phyloP scores from a whole-genome alignment of 257 asterid species.

The Ligustrum vulgare region DNA sequence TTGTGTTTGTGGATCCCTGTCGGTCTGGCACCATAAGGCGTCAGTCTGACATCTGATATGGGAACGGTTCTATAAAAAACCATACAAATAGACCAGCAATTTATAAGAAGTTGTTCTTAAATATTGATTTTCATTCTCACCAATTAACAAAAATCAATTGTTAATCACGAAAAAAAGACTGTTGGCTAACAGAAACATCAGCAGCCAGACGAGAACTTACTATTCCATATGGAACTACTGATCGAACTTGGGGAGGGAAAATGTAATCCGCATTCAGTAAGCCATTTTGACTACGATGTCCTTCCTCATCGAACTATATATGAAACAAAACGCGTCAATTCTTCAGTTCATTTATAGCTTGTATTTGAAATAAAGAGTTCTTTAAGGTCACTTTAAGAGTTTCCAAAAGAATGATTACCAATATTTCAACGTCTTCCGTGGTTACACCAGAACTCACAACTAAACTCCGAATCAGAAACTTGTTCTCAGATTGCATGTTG shows the following conservation, averaged over 20 bases:
- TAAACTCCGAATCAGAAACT: slow-evolving; percentile 63
- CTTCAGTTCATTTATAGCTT: not conserved
- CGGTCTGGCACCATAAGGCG: no score
- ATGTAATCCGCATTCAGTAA: slow-evolving; percentile 42
- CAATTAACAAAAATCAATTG: not conserved
- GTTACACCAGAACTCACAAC: slow-evolving; percentile 39
- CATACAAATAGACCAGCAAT: no score
- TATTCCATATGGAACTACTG: slow-evolving; percentile 26
- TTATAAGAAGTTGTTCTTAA: no score
- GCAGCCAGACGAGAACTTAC: slow-evolving; percentile 19
- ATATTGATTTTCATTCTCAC: no score
- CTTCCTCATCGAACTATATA: slow-evolving; percentile 49
- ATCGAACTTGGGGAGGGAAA: slow-evolving; percentile 22
- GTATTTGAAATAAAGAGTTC: no score
- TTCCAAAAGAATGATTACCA: slow-evolving; percentile 26
- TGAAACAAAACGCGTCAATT: slow-evolving; percentile 22
- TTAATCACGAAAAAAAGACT: slow-evolving; percentile 15
- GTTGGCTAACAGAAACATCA: not conserved
- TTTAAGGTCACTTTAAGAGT: no score
- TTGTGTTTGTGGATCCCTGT: no score
- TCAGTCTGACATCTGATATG: no score
- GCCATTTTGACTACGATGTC: slow-evolving; percentile 33
- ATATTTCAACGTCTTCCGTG: slow-evolving; percentile 37
- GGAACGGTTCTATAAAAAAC: no score
- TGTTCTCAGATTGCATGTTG: slow-evolving; percentile 62